A percentile compares a stretch with the other conserved stretches of the same genome.
Evolutionary conservation across 2,329 filamentous ascomycete species (phyloP).

Genomic region (Ophiostoma sp.): DNA sequence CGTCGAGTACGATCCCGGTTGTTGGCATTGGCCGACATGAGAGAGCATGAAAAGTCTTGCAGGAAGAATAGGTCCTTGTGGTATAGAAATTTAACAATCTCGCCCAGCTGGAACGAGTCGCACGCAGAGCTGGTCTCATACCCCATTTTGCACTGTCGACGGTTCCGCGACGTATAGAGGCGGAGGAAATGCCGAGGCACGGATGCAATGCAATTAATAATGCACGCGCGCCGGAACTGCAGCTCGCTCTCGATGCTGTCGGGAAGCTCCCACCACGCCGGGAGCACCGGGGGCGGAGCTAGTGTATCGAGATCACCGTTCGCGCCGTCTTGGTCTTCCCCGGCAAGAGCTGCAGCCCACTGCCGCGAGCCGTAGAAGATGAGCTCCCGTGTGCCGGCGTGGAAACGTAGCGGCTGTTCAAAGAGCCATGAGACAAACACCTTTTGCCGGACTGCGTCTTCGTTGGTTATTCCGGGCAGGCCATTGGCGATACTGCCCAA

Average conservation of each 20-base stretch:
- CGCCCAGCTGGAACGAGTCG: conserved; percentile 72
- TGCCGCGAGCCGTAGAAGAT: conserved; percentile 59
- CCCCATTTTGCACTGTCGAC: conserved; percentile 63
- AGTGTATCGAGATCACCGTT: conserved; percentile 32
- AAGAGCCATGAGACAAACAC: conserved; percentile 61
- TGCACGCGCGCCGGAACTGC: conserved; percentile 57
- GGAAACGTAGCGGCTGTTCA: conserved; percentile 55
- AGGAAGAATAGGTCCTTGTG: conserved; percentile 57
- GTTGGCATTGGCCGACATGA: conserved; percentile 24
- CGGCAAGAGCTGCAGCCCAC: conserved; percentile 41
- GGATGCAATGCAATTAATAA: conserved; percentile 64
- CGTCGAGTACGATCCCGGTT: neutral
- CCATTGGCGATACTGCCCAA: conserved; percentile 23
- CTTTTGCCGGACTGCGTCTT: conserved; percentile 65
- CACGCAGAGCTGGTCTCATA: conserved; percentile 68
- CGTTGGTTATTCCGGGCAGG: conserved; percentile 35
- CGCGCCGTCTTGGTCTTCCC: conserved; percentile 32
- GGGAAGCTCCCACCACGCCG: conserved; percentile 69
- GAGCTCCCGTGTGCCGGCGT: conserved; percentile 57
- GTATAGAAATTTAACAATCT: conserved; percentile 67
- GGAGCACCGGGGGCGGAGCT: conserved; percentile 24
- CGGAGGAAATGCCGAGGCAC: conserved; percentile 62
- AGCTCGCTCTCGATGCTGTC: conserved; percentile 63
- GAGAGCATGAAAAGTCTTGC: conserved; percentile 46
- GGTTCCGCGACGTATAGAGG: conserved; percentile 61